phyloP scores from a whole-genome alignment of 495 filamentous ascomycete species.

The Lasiosphaeris hirsuta region DNA sequence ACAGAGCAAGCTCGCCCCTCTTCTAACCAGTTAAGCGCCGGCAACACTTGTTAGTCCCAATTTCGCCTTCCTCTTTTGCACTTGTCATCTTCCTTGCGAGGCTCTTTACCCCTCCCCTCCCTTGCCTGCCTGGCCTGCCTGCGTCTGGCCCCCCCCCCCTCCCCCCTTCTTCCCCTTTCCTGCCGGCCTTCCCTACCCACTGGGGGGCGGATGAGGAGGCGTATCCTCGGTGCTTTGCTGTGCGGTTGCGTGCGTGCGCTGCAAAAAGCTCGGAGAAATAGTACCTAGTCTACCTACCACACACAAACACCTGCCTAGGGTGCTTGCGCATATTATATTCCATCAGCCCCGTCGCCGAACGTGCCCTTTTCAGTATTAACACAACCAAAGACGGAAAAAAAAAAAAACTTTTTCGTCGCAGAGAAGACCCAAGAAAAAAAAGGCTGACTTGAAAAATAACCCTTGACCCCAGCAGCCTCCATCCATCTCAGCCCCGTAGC shows the following conservation, averaged over 20 bases:
- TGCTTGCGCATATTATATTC: too few relatives aligned
- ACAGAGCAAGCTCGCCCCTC: constrained; percentile 11
- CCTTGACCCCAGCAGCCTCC: background rate
- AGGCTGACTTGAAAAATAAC: background rate
- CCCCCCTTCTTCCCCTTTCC: background rate
- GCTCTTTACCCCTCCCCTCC: constrained; percentile 2
- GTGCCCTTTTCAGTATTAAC: background rate
- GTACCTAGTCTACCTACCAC: too few relatives aligned
- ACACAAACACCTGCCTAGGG: too few relatives aligned
- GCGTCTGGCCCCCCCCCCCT: background rate
- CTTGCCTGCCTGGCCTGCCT: background rate
- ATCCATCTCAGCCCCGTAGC: too few relatives aligned
- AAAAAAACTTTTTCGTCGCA: background rate
- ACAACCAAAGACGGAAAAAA: background rate
- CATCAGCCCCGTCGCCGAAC: background rate
- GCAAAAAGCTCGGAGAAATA: too few relatives aligned
- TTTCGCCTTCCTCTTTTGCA: constrained; percentile 10
- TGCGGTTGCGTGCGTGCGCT: too few relatives aligned
- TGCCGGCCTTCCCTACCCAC: too few relatives aligned
- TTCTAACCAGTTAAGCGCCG: constrained; percentile 7
- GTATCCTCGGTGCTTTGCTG: too few relatives aligned
- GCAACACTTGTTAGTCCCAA: background rate
- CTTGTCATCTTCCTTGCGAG: constrained; percentile 1
- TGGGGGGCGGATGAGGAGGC: too few relatives aligned
- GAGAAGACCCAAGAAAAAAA: too few relatives aligned